Evolutionary conservation across 345 rosid species (phyloP).

Genomic region (Corymbia maculata): DNA sequence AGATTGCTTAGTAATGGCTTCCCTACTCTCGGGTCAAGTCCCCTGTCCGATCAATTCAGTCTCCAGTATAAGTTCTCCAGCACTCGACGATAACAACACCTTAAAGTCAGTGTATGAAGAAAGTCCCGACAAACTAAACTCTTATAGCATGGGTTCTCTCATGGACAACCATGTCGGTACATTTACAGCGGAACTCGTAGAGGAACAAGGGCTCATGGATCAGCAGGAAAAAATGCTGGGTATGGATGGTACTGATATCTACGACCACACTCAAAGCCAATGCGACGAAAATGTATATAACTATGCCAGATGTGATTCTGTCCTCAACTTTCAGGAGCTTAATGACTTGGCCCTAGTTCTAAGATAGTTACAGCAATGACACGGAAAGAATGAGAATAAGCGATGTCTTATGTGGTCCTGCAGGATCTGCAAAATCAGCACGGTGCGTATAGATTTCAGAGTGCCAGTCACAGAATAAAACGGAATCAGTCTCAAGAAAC

Average conservation of each 20-base stretch:
- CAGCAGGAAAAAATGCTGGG: background rate
- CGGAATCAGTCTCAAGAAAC: background rate
- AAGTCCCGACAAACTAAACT: background rate
- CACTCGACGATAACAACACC: background rate
- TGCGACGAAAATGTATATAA: conserved; percentile 2
- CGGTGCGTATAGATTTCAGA: background rate
- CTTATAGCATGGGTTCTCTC: conserved; percentile 10
- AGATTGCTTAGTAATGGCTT: background rate
- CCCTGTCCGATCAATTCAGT: background rate
- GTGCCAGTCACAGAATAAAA: background rate
- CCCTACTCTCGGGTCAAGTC: background rate
- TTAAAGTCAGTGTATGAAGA: background rate
- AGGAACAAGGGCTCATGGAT: conserved; percentile 1
- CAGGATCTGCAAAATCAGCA: background rate
- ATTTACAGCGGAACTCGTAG: conserved; percentile 6
- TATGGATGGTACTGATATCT: background rate
- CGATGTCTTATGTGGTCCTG: background rate
- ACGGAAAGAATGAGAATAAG: background rate
- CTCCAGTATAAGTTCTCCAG: background rate
- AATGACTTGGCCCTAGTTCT: conserved; percentile 7
- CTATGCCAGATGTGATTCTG: conserved; percentile 2
- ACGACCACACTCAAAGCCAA: conserved; percentile 7
- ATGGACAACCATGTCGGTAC: background rate
- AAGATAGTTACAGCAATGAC: conserved; percentile 2
- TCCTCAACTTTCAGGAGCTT: conserved; percentile 6